These are phyloP conservation scores for Sordariomycetes sp. DNA, from an alignment of 2,329 filamentous ascomycete species.

Conservation along the genomic window DNA sequence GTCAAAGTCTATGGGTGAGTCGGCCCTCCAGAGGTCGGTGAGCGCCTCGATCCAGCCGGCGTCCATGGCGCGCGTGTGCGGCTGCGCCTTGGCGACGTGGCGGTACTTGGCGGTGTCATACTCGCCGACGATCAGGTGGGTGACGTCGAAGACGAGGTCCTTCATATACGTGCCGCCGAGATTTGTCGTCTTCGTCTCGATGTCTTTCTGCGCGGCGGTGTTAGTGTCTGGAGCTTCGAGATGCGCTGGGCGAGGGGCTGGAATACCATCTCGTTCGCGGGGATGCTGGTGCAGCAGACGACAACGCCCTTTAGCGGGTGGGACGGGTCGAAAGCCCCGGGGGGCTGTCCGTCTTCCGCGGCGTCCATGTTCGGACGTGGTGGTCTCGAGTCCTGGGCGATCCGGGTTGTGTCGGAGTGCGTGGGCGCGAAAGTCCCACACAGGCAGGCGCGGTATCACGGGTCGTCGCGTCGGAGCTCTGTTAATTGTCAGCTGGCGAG, in stretches of 20 bases:
- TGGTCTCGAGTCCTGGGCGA: neutral
- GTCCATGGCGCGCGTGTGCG: slow-evolving; percentile 74
- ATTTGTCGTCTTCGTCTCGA: slow-evolving; percentile 56
- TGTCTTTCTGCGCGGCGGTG: slow-evolving; percentile 28
- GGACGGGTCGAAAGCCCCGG: slow-evolving; percentile 38
- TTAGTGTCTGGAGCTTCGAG: slow-evolving; percentile 1
- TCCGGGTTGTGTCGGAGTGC: neutral
- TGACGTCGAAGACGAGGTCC: slow-evolving; percentile 91
- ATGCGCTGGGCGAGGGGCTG: neutral
- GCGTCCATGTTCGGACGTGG: neutral
- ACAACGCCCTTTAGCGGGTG: slow-evolving; percentile 61
- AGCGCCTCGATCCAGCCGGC: slow-evolving; percentile 80
- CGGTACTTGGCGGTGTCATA: slow-evolving; percentile 89
- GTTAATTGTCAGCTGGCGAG: neutral
- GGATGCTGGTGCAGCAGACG: slow-evolving; percentile 80
- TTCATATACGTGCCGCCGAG: slow-evolving; percentile 83
- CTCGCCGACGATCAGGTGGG: slow-evolving; percentile 84
- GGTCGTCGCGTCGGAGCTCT: neutral
- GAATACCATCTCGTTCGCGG: slow-evolving; percentile 66
- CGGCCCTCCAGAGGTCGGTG: slow-evolving; percentile 73
- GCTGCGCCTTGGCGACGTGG: slow-evolving; percentile 82
- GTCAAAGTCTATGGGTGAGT: slow-evolving; percentile 62
- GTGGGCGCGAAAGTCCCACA: neutral
- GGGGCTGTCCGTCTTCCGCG: neutral
- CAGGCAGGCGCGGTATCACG: neutral